phyloP scores from a whole-genome alignment of 176 grass and related monocot genomes.

The Tillandsia fasciculata region DNA sequence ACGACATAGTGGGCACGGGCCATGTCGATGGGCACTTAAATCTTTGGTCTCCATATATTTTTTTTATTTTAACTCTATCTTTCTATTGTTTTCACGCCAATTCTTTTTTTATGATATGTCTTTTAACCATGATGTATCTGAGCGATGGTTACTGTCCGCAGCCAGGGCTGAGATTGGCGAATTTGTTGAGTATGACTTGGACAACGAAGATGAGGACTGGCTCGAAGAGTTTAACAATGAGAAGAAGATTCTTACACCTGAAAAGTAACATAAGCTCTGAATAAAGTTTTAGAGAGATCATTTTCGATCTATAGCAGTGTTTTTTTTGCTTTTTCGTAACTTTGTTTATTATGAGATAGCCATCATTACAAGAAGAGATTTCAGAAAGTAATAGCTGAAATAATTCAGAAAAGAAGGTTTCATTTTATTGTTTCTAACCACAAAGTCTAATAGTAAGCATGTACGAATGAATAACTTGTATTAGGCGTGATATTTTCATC shows the following conservation, averaged over 20 bases:
- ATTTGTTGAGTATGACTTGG: slow-evolving; percentile 94
- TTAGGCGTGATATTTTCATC: too few species aligned
- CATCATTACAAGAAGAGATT: not conserved
- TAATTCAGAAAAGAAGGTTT: too few species aligned
- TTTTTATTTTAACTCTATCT: too few species aligned
- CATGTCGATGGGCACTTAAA: too few species aligned
- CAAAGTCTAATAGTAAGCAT: too few species aligned
- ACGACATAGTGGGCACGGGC: too few species aligned
- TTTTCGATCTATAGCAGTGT: not conserved
- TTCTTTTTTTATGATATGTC: not conserved
- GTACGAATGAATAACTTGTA: too few species aligned
- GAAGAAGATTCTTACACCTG: slow-evolving; percentile 60
- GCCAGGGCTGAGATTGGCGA: slow-evolving; percentile 87
- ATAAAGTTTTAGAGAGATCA: not conserved
- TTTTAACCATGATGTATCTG: not conserved
- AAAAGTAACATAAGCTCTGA: slow-evolving; percentile 50
- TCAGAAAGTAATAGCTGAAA: too few species aligned
- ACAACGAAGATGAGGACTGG: slow-evolving; percentile 97
- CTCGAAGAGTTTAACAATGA: slow-evolving; percentile 89
- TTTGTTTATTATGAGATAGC: not conserved
- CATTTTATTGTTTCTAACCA: too few species aligned
- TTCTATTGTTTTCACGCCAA: too few species aligned
- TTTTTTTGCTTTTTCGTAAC: not conserved
- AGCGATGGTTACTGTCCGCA: slow-evolving; percentile 35
- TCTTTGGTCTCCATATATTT: too few species aligned